Evolutionary conservation across 2,329 filamentous ascomycete species (phyloP), one percentile per base, ranked within the genome.

Genomic region (Blastomyces emzantsi): DNA sequence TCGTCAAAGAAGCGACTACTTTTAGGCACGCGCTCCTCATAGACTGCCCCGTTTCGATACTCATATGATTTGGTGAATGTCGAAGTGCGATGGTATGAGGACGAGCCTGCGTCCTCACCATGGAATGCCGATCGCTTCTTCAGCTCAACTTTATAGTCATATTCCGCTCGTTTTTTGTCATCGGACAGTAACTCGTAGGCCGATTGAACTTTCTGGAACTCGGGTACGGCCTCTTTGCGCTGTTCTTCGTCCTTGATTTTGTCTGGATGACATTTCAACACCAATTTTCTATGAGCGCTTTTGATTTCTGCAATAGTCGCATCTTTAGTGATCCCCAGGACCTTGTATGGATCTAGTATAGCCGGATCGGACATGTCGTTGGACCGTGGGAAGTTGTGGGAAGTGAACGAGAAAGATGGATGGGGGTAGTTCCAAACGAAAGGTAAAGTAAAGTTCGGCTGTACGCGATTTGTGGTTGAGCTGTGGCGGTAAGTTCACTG

Each of bases 111-210:
- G 60, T 69, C 70, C 60, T 67, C 63, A 70, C 73, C 71, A 75
- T 83, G 77, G 75, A 84, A 68, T 69, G 80, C 75, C 65, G 79
- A 76, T 68, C 86, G 81, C 66, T 77, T 85, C 72, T 83, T 83
- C 70, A 90, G 77, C 73, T 87, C 85, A 60, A 84, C 81, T 72
- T 87, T 83, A 61, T 91, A 86, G 76, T 97, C 91, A 75, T 97
- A 96, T 68, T 87, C 86, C 64, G 80, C 77, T 65, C 90, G 82
- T 73, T 87, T 85, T 7, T 79, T 81, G 36, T 93, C 89, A 73
- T 97, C 88, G 71, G 86, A 90, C 65, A 99, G 84, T 39, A 94
- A 81, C 76, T 97, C 94, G 77, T 96, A 99, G 60, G 94, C 92
- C 70, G 92, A 86, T 75, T 97, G 92, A 43, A 97, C 90, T 73